Conservation (phyloP, 345 rosid genomes). For the Citrus reticulata region DNA sequence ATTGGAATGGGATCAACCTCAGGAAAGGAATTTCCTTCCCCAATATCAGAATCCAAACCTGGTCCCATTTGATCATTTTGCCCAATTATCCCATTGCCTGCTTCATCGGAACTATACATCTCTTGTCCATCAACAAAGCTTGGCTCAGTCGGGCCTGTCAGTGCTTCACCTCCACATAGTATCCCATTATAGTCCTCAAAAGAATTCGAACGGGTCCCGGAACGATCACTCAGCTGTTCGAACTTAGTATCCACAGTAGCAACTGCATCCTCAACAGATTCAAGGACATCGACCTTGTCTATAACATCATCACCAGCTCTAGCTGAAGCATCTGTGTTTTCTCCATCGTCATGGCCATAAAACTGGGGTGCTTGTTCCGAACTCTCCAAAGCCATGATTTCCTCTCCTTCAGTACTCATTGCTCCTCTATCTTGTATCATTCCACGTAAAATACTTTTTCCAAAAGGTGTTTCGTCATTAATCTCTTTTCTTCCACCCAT, state of each 20-base stretch:
- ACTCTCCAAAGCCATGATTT: constrained; percentile 27
- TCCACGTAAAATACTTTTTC: constrained; percentile 17
- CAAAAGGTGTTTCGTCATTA: constrained; percentile 24
- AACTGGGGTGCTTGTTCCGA: constrained; percentile 15
- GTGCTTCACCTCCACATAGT: constrained; percentile 34
- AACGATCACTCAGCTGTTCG: constrained; percentile 23
- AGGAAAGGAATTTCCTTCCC: constrained; percentile 49
- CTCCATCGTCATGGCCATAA: constrained; percentile 17
- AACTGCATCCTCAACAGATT: constrained; percentile 27
- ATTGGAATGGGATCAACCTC: constrained; percentile 94
- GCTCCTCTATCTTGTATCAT: constrained; percentile 19
- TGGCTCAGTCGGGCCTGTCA: constrained; percentile 20
- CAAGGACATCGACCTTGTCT: constrained; percentile 21
- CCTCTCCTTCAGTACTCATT: constrained; percentile 25
- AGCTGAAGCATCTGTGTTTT: constrained; percentile 28
- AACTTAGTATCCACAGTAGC: constrained; percentile 25
- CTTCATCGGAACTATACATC: constrained; percentile 53
- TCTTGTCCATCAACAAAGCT: constrained; percentile 38
- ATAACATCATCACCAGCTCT: constrained; percentile 15
- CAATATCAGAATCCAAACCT: constrained; percentile 44
- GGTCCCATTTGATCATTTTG: constrained; percentile 29
- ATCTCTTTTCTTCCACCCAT: constrained; percentile 34
- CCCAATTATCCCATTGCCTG: constrained; percentile 30
- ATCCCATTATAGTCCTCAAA: constrained; percentile 37
- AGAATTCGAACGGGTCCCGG: constrained; percentile 32